Percentiles rank a stretch among this genome's conserved stretches.
Conservation (phyloP, 129 eudicot genomes). For the Flaveria brownii region DNA sequence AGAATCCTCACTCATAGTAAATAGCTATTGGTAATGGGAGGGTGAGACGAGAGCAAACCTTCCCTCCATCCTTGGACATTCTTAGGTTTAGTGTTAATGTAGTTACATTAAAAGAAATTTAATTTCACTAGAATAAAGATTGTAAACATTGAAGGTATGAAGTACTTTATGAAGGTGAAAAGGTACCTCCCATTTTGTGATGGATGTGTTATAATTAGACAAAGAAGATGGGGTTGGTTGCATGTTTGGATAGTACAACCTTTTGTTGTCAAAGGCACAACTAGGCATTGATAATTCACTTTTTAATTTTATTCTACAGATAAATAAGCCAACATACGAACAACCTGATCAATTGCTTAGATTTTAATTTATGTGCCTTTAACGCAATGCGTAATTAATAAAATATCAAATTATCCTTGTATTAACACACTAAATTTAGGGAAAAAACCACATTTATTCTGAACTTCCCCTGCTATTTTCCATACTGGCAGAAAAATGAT, state of each 20-base stretch:
- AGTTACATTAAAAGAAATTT: neutral
- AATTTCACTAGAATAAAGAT: neutral
- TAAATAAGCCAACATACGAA: neutral
- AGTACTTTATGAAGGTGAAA: neutral
- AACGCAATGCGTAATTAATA: neutral
- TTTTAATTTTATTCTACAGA: neutral
- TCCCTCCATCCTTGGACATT: too few species aligned
- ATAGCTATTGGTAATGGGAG: too few species aligned
- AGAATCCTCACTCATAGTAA: too few species aligned
- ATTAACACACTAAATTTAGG: neutral
- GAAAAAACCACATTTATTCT: neutral
- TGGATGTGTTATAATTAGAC: neutral
- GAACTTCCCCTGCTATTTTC: constrained; percentile 14
- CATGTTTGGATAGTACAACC: neutral
- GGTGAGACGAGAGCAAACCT: too few species aligned
- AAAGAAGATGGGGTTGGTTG: neutral
- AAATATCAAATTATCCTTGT: too few species aligned
- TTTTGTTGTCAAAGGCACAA: neutral
- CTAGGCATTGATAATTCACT: neutral
- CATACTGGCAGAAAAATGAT: neutral
- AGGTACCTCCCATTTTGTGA: neutral
- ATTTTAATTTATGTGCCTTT: neutral
- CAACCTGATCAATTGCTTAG: neutral
- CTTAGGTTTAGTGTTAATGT: neutral
- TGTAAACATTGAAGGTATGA: neutral